Conservation (phyloP, 2,329 filamentous ascomycete genomes). For the Parascedosporium putredinis region DNA sequence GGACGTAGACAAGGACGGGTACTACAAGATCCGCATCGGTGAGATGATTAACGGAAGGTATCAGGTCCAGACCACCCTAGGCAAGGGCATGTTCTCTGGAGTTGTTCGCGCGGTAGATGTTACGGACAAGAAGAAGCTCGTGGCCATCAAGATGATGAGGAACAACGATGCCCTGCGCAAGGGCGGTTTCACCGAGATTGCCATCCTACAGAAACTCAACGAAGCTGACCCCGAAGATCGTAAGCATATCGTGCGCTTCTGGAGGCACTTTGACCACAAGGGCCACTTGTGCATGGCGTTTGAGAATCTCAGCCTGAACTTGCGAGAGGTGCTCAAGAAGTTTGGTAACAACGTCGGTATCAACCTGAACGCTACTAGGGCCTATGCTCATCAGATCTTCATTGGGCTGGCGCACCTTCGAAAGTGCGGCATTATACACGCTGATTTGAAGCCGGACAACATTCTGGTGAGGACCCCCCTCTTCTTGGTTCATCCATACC, state of each 20-base stretch:
- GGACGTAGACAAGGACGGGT: slow-evolving; percentile 88
- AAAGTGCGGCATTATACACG: slow-evolving; percentile 87
- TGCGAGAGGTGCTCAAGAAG: slow-evolving; percentile 89
- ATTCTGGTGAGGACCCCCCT: slow-evolving; percentile 54
- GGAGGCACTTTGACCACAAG: slow-evolving; percentile 86
- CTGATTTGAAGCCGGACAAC: slow-evolving; percentile 96
- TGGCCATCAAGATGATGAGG: slow-evolving; percentile 95
- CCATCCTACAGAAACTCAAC: slow-evolving; percentile 80
- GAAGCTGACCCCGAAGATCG: slow-evolving; percentile 78
- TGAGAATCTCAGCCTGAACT: slow-evolving; percentile 85
- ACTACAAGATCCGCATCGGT: slow-evolving; percentile 89
- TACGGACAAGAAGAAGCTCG: slow-evolving; percentile 60
- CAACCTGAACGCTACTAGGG: slow-evolving; percentile 74
- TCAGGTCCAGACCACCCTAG: slow-evolving; percentile 76
- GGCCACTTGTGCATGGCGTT: slow-evolving; percentile 94
- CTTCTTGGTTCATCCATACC: background rate
- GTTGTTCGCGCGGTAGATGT: slow-evolving; percentile 83
- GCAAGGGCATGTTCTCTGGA: slow-evolving; percentile 92
- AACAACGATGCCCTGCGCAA: slow-evolving; percentile 91
- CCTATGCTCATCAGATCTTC: slow-evolving; percentile 92
- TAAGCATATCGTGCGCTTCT: slow-evolving; percentile 82
- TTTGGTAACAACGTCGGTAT: slow-evolving; percentile 92
- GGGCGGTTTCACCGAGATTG: slow-evolving; percentile 88
- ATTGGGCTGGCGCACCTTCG: slow-evolving; percentile 77
- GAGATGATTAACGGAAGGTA: slow-evolving; percentile 86